These are phyloP conservation scores for Collybia mongolica DNA, from an alignment of 768 basidiomycete genomes.

Conservation along the genomic window DNA sequence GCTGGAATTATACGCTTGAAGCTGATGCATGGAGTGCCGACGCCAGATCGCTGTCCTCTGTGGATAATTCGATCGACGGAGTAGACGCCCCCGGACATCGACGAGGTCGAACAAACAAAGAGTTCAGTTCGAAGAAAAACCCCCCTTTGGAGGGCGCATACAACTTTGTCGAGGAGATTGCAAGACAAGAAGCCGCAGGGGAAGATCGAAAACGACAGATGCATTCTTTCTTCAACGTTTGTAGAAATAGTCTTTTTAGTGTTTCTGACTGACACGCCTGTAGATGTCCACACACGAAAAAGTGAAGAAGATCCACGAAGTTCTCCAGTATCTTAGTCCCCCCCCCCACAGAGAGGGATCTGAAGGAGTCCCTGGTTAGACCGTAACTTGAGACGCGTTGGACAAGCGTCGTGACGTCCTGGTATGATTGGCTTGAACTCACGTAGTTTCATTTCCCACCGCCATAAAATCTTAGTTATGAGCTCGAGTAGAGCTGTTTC, in stretches of 20 bases:
- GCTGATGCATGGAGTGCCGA: neutral
- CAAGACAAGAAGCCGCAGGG: constrained; percentile 34
- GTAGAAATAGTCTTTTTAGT: constrained; percentile 9
- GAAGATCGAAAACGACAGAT: constrained; percentile 40
- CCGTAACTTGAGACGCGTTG: too few relatives aligned
- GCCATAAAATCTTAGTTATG: too few relatives aligned
- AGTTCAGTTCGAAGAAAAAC: neutral
- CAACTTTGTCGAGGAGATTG: constrained; percentile 47
- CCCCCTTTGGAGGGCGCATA: constrained; percentile 8
- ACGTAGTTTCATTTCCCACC: too few relatives aligned
- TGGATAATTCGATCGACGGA: neutral
- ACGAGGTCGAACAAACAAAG: neutral
- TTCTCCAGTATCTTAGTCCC: constrained; percentile 28
- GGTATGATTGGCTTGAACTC: too few relatives aligned
- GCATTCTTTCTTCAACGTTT: constrained; percentile 51
- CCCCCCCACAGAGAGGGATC: too few relatives aligned
- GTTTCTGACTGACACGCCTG: neutral
- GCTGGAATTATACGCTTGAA: neutral
- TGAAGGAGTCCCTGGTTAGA: too few relatives aligned
- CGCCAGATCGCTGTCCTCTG: neutral
- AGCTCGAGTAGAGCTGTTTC: too few relatives aligned
- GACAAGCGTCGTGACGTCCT: too few relatives aligned
- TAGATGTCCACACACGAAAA: constrained; percentile 60
- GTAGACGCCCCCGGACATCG: neutral
- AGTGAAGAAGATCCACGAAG: constrained; percentile 47